Percentiles rank a stretch among this genome's conserved stretches.
phyloP scores from a whole-genome alignment of 257 asterid genomes.

The Cordia subcordata region DNA sequence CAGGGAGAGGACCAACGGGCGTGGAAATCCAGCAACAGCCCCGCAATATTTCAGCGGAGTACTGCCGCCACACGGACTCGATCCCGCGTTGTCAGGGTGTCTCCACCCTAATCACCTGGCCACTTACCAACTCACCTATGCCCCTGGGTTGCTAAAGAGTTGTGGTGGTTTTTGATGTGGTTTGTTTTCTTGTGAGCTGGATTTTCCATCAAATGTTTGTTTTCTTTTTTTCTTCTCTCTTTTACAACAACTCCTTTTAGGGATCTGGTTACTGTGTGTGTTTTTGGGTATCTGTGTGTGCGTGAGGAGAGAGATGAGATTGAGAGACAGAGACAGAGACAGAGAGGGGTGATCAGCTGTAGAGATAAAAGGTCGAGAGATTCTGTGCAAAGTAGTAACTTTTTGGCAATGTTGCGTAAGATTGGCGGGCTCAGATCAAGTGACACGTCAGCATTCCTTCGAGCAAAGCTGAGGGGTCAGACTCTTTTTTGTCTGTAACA shows the following conservation, averaged over 20 bases:
- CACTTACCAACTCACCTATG: too few relatives aligned
- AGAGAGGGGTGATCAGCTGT: conserved; percentile 11
- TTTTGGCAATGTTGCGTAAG: background rate
- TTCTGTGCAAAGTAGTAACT: background rate
- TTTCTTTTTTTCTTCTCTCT: too few relatives aligned
- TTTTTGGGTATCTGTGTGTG: background rate
- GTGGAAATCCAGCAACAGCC: too few relatives aligned
- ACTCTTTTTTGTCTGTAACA: too few relatives aligned
- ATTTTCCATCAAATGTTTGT: too few relatives aligned
- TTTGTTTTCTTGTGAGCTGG: too few relatives aligned
- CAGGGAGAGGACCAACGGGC: too few relatives aligned
- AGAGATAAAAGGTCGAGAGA: background rate
- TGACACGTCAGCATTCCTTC: background rate
- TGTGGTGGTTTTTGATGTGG: too few relatives aligned
- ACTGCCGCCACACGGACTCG: too few relatives aligned
- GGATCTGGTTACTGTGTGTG: conserved; percentile 10
- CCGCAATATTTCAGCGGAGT: too few relatives aligned
- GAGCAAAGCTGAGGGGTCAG: background rate
- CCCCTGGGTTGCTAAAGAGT: background rate
- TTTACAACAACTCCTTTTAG: background rate
- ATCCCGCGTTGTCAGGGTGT: too few relatives aligned
- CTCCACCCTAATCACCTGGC: too few relatives aligned
- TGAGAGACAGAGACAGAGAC: conserved; percentile 1
- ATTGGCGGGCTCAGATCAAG: background rate
- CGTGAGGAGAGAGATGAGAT: background rate